Evolutionary conservation across 2,329 filamentous ascomycete genomes (phyloP).

Genomic region (Gaeumannomyces sp.): DNA sequence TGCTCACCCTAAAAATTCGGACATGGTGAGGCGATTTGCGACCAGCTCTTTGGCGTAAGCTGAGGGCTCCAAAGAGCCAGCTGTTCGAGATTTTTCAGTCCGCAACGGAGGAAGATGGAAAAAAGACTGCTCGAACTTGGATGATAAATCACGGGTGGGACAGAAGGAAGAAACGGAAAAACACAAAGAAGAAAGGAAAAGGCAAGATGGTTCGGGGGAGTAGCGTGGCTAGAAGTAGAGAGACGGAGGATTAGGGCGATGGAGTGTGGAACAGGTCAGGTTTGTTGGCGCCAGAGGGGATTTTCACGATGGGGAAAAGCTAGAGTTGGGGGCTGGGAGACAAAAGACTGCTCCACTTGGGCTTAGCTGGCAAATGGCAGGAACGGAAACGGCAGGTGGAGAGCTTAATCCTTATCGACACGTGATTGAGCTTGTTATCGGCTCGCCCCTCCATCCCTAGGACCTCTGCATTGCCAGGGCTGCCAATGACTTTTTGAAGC

Average conservation of each 20-base stretch:
- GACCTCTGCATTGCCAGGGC: background rate
- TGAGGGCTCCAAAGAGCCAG: background rate
- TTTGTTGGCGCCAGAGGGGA: background rate
- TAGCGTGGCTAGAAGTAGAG: background rate
- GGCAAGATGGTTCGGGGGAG: background rate
- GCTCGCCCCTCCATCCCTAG: background rate
- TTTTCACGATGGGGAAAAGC: background rate
- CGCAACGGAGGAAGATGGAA: background rate
- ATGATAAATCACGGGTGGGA: background rate
- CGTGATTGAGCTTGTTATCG: background rate
- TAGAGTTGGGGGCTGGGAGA: background rate
- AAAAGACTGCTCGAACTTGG: background rate
- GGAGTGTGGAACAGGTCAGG: constrained; percentile 5
- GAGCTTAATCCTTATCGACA: background rate
- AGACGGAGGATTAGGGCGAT: background rate
- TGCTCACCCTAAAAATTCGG: constrained; percentile 17
- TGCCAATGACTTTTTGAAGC: background rate
- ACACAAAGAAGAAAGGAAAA: background rate
- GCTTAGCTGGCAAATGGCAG: background rate
- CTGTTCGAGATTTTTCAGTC: background rate
- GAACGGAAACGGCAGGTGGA: background rate
- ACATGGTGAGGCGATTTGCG: constrained; percentile 12
- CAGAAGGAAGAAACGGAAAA: background rate
- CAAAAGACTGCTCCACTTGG: background rate
- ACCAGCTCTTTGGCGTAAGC: constrained; percentile 3